Conservation (phyloP, 78 protist genomes). For the Creolimax fragrantissima region DNA sequence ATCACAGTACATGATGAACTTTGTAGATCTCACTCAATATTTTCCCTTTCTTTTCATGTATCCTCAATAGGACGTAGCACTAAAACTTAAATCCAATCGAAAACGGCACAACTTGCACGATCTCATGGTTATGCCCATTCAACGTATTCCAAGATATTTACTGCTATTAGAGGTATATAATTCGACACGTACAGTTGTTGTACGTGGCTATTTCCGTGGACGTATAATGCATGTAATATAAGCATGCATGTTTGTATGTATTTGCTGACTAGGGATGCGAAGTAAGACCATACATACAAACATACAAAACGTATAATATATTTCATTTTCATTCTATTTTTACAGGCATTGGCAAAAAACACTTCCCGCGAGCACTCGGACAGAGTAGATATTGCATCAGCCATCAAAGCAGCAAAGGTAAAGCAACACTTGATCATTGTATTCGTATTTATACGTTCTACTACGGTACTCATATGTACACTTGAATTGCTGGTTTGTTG, state of each 20-base stretch:
- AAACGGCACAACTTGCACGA: background rate
- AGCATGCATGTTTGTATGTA: too few species aligned
- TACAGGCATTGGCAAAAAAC: background rate
- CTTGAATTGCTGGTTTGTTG: too few species aligned
- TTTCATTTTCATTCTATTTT: background rate
- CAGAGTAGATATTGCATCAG: background rate
- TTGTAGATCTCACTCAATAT: too few species aligned
- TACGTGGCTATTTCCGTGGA: background rate
- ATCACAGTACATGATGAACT: too few species aligned
- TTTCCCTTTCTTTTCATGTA: too few species aligned
- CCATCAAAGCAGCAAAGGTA: background rate
- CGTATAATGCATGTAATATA: too few species aligned
- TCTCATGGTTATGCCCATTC: constrained; percentile 28
- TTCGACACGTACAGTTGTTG: background rate
- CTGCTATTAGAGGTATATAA: constrained; percentile 11
- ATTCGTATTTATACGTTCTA: too few species aligned
- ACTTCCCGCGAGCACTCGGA: constrained; percentile 1
- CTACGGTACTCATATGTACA: too few species aligned
- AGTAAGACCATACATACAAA: too few species aligned
- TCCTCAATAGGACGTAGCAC: constrained; percentile 4
- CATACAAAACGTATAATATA: background rate
- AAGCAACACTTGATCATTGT: too few species aligned
- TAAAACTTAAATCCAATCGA: background rate
- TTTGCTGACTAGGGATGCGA: too few species aligned
- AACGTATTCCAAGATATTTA: constrained; percentile 19